Percentiles rank a stretch among this genome's conserved stretches.
Evolutionary conservation across 1,139 yeast genomes (phyloP).

Genomic region (Zygotorulaspora mrakii): DNA sequence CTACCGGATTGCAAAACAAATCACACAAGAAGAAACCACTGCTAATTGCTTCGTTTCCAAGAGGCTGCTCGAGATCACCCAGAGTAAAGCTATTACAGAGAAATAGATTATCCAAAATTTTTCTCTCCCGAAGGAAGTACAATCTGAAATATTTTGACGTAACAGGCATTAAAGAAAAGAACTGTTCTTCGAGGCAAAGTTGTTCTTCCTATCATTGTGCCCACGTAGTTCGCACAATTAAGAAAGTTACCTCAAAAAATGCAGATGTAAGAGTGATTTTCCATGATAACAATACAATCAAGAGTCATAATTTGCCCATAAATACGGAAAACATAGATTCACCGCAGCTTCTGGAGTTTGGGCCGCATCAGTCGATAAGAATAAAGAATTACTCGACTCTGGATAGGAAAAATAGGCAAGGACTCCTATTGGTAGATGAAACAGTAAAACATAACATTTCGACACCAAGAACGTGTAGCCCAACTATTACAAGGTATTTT

Average conservation of each 20-base stretch:
- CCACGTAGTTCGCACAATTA: constrained; percentile 24
- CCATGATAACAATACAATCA: constrained; percentile 31
- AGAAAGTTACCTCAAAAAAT: constrained; percentile 23
- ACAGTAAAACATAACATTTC: no score
- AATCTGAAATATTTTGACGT: constrained; percentile 25
- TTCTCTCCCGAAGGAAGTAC: constrained; percentile 29
- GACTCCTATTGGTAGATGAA: background rate
- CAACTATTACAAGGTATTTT: no score
- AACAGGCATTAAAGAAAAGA: constrained; percentile 9
- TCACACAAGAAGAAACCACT: constrained; percentile 28
- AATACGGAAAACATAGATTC: constrained; percentile 4
- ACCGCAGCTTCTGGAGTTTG: constrained; percentile 14
- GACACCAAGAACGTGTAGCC: no score
- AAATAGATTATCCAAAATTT: constrained; percentile 24
- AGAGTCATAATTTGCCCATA: constrained; percentile 15
- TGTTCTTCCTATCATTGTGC: constrained; percentile 22
- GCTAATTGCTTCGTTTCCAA: constrained; percentile 31
- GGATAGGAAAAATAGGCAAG: constrained; percentile 4
- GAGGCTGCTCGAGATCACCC: constrained; percentile 31
- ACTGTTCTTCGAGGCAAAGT: background rate
- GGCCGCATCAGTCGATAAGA: constrained; percentile 16
- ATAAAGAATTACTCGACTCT: constrained; percentile 23
- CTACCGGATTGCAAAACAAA: constrained; percentile 20
- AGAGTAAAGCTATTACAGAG: constrained; percentile 27
- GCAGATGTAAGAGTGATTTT: constrained; percentile 34